Evolutionary conservation across 345 rosid species (phyloP), one percentile per base, ranked within the genome.

Genomic region (Syzygium grande): DNA sequence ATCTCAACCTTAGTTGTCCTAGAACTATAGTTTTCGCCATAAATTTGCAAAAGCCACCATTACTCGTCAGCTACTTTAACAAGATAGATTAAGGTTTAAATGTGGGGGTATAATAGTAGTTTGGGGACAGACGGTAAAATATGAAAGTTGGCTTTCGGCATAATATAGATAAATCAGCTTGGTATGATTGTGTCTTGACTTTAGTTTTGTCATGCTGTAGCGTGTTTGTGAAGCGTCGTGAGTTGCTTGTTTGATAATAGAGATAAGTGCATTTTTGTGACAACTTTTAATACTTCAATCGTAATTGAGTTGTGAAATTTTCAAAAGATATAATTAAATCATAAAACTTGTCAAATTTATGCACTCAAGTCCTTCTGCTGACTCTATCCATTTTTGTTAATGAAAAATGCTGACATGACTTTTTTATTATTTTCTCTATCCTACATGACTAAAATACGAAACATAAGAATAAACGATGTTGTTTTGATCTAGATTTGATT

Each of bases 161-260:
- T 13, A 13, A 12, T 5, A 61, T 3, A n/a, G 4, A 61, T 0
- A 12, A n/a, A 12, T 12, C 11, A 4, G 13, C 10, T 17, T 5
- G 25, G 34, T 9, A 34, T 17, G 5, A 25, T 46, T 5, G 12
- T 17, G 25, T 68, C 80, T 34, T 23, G 25, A 19, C 2, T 34
- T 34, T 34, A 9, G 7, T 68, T 17, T 11, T 17, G 7, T 2
- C 4, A 13, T 41, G 46, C 3, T 4, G 1, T 34, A 16, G 4
- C 9, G 61, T 0, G 12, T 1, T 1, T 3, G 27, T 22, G n/a
- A 56, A 22, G 27, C 0, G 27, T 56, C 1, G 5, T 2, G 2
- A 56, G 27, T 17, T 34, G 7, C 3, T 1, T 21, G 23, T 17
- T 68, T 17, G 46, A 2, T 68, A 17, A 30, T 65, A 43, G 7